Evolutionary conservation across 345 rosid species (phyloP), one percentile per base, ranked within the genome.

Genomic region (Bruguiera parviflora): DNA sequence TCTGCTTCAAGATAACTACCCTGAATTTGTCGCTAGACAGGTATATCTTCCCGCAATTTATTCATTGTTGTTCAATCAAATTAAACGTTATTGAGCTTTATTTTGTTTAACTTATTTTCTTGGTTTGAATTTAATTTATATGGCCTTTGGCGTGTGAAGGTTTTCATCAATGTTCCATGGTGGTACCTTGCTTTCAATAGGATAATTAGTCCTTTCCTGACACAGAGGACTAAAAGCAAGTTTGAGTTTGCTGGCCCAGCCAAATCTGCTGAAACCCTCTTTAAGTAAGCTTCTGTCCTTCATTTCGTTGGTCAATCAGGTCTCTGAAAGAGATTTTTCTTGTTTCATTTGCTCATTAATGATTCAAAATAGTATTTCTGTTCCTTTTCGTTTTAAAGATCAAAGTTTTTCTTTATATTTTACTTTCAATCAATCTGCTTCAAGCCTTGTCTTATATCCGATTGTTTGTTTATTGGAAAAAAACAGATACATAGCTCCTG

Each of bases 81-180:
- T 55, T 55, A 55, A 1, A 5, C 28, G 27, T 25, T 0, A 25
- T 21, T 63, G 13, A 0, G 29, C 51, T 16, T 21, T 6, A 0
- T n/a, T 25, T 53, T 52, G 0, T 28, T 65, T 61, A 19, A 27
- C 18, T 9, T 9, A 16, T 19, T 33, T 39, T 39, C 15, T 9
- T 39, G 49, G 49, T 43, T 43, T 43, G 19, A 43, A 43, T 13
- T 43, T 43, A 47, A 49, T 63, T 64, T 31, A 55, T 55, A 55
- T 57, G 53, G 69, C 16, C 5, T 66, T 70, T 49, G 61, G 67
- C 35, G 3, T 68, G 8, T 61, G 52, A 43, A 85, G 89, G 83
- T 83, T 46, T 83, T 85, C 74, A 81, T 85, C 77, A 83, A 85
- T 67, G 87, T 83, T 37, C 89, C 89, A 0, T 85, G 83, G 84